Base-by-base conservation (phyloP, 2,329 filamentous ascomycete species). In the Kalaharituber pfeilii region DNA sequence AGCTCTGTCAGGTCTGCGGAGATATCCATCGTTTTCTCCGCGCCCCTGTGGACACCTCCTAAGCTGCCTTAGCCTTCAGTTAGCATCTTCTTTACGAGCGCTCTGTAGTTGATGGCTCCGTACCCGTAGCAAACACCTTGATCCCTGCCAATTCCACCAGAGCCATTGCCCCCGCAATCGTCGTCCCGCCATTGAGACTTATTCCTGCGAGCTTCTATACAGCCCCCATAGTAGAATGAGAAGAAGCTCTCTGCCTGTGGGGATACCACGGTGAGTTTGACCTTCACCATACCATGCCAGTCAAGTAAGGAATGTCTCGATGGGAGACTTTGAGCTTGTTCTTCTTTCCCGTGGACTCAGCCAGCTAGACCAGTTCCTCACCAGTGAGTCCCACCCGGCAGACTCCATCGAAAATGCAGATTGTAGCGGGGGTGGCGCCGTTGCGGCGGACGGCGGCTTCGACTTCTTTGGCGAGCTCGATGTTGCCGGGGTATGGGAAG, bases 1-100 rank as follows among this genome's bases (percentile, higher is more conserved):
- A 98, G 77, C 72, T 96, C 91, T 3, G 86, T 95, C 57, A 98
- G 74, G 69, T 98, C 91, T 39, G 91, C 89, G 57, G 89, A 96
- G 58, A 98, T 79, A 66, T 98, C 91, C 80, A 96, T 82, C 6
- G 83, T 84, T 61, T 76, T 76, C 67, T 95, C 82, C 49, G 81
- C 91, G 53, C 86, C 88, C 45, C 88, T 80, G 68, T 98, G 91
- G 24, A 98, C 91, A 56, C 91, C 91, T 54, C 91, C 89, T 3
- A 98, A 78, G 11, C 91, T 91, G 47, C 91, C 42, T 47, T 9
- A 39, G 13, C 2, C 30, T 18, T 18, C 7, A 39, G 13, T 39
- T 39, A 39, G 33, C 33, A 39, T 9, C 4, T 15, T 39, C 4
- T 39, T 39, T 2, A 15, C 25, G 5, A 13, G 42, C 11, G 4